Conservation (phyloP, 371 early-diverging fungal genomes). For the Apophysomyces variabilis region DNA sequence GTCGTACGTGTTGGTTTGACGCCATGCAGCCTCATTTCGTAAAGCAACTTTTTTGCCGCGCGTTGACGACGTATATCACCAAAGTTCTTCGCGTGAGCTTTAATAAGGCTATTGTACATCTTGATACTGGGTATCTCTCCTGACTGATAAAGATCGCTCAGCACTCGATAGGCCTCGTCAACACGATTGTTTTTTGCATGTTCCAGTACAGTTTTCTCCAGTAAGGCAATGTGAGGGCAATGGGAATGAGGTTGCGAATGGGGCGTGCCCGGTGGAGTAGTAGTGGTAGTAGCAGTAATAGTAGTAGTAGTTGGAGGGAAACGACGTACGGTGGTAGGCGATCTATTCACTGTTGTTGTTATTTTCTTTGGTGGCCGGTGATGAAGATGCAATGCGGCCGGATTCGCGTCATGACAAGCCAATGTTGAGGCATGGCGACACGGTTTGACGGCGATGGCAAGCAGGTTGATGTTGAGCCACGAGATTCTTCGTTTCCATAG, state of each 20-base stretch:
- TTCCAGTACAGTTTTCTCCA: slow-evolving; percentile 19
- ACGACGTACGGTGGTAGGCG: too few relatives aligned
- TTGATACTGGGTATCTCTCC: slow-evolving; percentile 16
- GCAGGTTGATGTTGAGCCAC: not conserved
- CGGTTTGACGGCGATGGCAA: not conserved
- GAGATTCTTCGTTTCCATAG: slow-evolving; percentile 1
- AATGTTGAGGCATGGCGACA: not conserved
- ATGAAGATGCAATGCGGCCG: not conserved
- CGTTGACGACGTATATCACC: slow-evolving; percentile 9
- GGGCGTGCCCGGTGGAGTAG: too few relatives aligned
- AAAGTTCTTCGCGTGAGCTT: slow-evolving; percentile 17
- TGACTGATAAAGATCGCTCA: slow-evolving; percentile 14
- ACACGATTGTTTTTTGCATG: slow-evolving; percentile 12
- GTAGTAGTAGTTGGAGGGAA: too few relatives aligned
- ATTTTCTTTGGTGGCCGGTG: not conserved
- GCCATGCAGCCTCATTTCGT: slow-evolving; percentile 22
- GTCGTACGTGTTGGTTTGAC: slow-evolving; percentile 7
- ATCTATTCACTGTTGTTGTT: not conserved
- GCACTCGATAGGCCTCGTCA: slow-evolving; percentile 12
- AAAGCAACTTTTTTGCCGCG: slow-evolving; percentile 8
- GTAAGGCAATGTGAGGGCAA: not conserved
- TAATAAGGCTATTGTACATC: slow-evolving; percentile 20
- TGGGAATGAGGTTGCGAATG: not conserved
- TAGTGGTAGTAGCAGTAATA: too few relatives aligned
- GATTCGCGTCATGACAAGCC: not conserved